Percentiles rank a stretch among this genome's conserved stretches.
Evolutionary conservation across 768 basidiomycete species (phyloP).

Genomic region (Pisolithus sp.): DNA sequence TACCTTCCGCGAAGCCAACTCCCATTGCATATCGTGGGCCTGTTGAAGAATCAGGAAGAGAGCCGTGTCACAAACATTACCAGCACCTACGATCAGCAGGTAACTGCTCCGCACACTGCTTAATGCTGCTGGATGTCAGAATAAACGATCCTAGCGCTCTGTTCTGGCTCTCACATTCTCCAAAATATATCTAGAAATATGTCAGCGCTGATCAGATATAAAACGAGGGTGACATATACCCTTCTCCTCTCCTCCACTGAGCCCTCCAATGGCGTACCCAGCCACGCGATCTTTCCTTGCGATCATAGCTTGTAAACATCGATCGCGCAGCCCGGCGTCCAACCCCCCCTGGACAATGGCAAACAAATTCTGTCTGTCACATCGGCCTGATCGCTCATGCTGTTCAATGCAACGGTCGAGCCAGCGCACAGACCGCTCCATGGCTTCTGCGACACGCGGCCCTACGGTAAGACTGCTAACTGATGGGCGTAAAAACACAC

Average conservation of each 20-base stretch:
- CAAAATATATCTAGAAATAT: slow-evolving; percentile 65
- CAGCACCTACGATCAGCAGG: slow-evolving; percentile 63
- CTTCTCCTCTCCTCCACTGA: slow-evolving; percentile 91
- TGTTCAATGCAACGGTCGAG: slow-evolving; percentile 80
- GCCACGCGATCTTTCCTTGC: slow-evolving; percentile 67
- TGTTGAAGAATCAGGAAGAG: slow-evolving; percentile 24
- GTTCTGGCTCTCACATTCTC: slow-evolving; percentile 56
- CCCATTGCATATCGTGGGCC: slow-evolving; percentile 93
- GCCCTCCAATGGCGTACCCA: slow-evolving; percentile 88
- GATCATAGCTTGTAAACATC: slow-evolving; percentile 79
- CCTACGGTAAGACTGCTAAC: slow-evolving; percentile 79
- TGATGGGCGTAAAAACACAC: slow-evolving; percentile 20
- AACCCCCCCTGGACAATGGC: slow-evolving; percentile 91
- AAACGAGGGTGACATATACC: slow-evolving; percentile 35
- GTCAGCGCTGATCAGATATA: slow-evolving; percentile 4
- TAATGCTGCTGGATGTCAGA: slow-evolving; percentile 47
- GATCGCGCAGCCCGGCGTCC: slow-evolving; percentile 60
- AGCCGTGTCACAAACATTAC: background rate
- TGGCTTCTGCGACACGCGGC: slow-evolving; percentile 79
- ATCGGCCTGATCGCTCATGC: slow-evolving; percentile 63
- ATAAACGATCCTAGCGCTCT: background rate
- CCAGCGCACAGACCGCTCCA: slow-evolving; percentile 86
- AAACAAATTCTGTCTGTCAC: slow-evolving; percentile 73
- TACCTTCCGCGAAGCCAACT: slow-evolving; percentile 87
- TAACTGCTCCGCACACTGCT: slow-evolving; percentile 72